Evolutionary conservation across 345 rosid genomes (phyloP).

Genomic region (Citrus glauca): DNA sequence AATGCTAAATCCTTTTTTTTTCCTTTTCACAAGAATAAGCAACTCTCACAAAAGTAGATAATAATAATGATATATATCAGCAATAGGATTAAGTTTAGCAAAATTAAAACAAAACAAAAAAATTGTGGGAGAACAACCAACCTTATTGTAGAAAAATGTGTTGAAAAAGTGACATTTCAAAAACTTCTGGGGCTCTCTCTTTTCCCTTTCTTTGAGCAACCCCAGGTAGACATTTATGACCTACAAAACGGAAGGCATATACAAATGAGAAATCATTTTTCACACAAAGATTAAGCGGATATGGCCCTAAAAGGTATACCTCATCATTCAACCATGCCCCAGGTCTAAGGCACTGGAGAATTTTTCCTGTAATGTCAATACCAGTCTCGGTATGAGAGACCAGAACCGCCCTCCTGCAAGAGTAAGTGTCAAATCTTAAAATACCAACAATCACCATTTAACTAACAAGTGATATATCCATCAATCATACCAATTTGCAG

Average conservation of each 20-base stretch:
- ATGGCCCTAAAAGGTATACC: conserved; percentile 37
- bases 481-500: conserved; percentile 46
- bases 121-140: conserved; percentile 16
- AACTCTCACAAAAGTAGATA: not conserved
- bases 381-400: conserved; percentile 56
- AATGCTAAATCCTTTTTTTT: not conserved
- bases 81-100: not conserved
- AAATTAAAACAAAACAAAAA: not conserved
- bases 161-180: conserved; percentile 90
- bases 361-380: conserved; percentile 69
- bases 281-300: not conserved
- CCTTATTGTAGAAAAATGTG: conserved; percentile 97
- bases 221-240: conserved; percentile 86
- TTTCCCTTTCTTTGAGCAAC: conserved; percentile 92
- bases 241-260: conserved; percentile 36
- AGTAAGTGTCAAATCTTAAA: conserved; percentile 10
- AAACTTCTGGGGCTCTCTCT: conserved; percentile 78
- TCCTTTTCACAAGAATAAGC: not conserved
- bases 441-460: conserved; percentile 5
- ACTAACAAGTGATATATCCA: conserved; percentile 3
- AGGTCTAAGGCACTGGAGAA: conserved; percentile 71
- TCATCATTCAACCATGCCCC: conserved; percentile 93
- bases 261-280: conserved; percentile 9
- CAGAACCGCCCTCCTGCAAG: conserved; percentile 52
- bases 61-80: not conserved